phyloP scores from a whole-genome alignment of 768 basidiomycete species.

The Tremella fuciformis region DNA sequence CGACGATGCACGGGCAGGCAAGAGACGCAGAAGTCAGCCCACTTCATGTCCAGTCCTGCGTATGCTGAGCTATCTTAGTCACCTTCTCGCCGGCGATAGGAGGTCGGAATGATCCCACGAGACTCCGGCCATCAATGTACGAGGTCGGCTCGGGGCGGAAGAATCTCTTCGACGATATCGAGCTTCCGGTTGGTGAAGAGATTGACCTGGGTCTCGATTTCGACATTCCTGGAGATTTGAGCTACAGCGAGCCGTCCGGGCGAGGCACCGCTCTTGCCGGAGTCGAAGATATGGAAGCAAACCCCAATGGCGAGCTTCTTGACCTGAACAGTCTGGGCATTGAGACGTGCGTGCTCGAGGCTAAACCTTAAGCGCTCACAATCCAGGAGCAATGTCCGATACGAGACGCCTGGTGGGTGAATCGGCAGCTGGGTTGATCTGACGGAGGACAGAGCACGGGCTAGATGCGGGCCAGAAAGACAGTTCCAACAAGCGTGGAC shows the following conservation, averaged over 20 bases:
- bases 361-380: too few species aligned
- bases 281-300: background rate
- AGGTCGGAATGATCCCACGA: background rate
- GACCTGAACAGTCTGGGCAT: background rate
- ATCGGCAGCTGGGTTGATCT: too few species aligned
- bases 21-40: background rate
- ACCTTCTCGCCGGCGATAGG: background rate
- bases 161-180: constrained; percentile 8
- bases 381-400: too few species aligned
- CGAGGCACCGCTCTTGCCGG: constrained; percentile 13
- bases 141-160: background rate
- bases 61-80: background rate
- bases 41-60: background rate
- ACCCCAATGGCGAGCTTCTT: background rate
- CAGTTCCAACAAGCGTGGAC: too few species aligned
- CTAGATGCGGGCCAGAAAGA: too few species aligned
- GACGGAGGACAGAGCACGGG: too few species aligned
- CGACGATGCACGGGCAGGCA: background rate
- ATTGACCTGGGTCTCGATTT: constrained; percentile 24
- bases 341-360: too few species aligned
- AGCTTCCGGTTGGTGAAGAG: constrained; percentile 14
- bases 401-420: background rate
- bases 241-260: constrained; percentile 25
- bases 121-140: constrained; percentile 1
- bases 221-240: constrained; percentile 12